phyloP scores from a whole-genome alignment of 139 green algal species.

The Axilococcus clingmanii region DNA sequence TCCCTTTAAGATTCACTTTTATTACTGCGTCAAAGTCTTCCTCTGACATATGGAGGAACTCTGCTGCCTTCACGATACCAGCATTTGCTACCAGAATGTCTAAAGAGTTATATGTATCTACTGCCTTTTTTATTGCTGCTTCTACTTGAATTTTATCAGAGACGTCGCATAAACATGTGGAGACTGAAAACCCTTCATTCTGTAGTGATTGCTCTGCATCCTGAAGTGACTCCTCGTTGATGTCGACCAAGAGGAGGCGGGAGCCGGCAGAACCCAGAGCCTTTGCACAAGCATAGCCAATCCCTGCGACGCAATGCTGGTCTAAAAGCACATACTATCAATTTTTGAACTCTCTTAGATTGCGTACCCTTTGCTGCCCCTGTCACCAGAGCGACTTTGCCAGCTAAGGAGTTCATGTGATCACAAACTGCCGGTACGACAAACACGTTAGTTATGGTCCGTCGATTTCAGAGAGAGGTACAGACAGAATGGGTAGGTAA shows the following conservation, averaged over 20 bases:
- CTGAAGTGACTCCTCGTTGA: slow-evolving; percentile 27
- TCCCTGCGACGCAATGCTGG: slow-evolving; percentile 31
- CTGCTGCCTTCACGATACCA: slow-evolving; percentile 57
- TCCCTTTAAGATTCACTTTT: slow-evolving; percentile 75
- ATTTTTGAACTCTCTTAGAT: neutral
- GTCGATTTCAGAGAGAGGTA: no score
- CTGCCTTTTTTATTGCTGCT: slow-evolving; percentile 32
- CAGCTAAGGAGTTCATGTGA: no score
- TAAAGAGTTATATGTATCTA: slow-evolving; percentile 46
- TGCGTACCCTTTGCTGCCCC: slow-evolving; percentile 18
- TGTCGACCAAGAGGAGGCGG: slow-evolving; percentile 63
- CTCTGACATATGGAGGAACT: slow-evolving; percentile 78
- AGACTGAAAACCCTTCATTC: slow-evolving; percentile 29
- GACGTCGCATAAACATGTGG: slow-evolving; percentile 46
- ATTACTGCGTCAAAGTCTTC: slow-evolving; percentile 74
- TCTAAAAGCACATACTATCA: neutral
- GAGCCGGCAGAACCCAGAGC: slow-evolving; percentile 51
- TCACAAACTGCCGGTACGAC: no score
- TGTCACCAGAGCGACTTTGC: slow-evolving; percentile 15
- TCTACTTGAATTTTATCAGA: slow-evolving; percentile 47
- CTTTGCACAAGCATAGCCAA: slow-evolving; percentile 62
- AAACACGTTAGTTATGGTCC: no score
- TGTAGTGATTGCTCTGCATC: neutral
- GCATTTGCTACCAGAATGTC: slow-evolving; percentile 44
- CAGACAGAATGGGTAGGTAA: no score